Base-by-base conservation (phyloP, 805 yeast genomes). In the Candida cerambycidarum region DNA sequence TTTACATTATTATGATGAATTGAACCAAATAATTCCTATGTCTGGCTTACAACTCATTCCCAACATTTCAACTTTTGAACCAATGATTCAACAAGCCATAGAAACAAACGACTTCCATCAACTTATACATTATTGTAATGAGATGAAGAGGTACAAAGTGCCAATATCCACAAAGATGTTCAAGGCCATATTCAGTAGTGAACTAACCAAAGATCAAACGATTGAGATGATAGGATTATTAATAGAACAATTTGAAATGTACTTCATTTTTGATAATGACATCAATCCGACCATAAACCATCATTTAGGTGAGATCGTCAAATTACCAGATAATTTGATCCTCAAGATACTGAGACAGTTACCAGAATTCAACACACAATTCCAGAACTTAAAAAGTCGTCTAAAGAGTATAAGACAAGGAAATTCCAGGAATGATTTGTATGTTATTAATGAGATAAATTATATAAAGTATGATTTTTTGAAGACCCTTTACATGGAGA, bases 131-230 rank as follows among this genome's bases (percentile, higher is more conserved):
- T 46, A 27, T 49, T 51, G 44, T 50, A 58, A 39, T 29, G 34
- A 9, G 23, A 44, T 19, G 18, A 29, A 32, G 18, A 36, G 13
- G n/a, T 55, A 50, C 34, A 46, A 47, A n/a, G 39, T 67, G 9
- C 72, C 72, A 1, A 41, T 61, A 9, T 59, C 69, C n/a, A 61
- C 65, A 8, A 54, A 60, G 24, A 48, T 56, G n/a, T 66, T 60
- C 43, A 50, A 49, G 18, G 38, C 34, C 10, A 38, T 65, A 4
- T 57, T 59, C 39, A 39, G 39, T n/a, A 40, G 46, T 9, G 29
- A 34, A 4, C 42, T 32, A 35, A 19, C 33, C 16, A 11, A 44
- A n/a, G 39, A 42, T 6, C 42, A 47, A 11, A 36, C 54, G 24
- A 38, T 47, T n/a, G 39, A 45, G 3, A 25, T 53, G 18, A 38